Evolutionary conservation across 2,329 filamentous ascomycete genomes (phyloP).

Genomic region (Fusarium hostae): DNA sequence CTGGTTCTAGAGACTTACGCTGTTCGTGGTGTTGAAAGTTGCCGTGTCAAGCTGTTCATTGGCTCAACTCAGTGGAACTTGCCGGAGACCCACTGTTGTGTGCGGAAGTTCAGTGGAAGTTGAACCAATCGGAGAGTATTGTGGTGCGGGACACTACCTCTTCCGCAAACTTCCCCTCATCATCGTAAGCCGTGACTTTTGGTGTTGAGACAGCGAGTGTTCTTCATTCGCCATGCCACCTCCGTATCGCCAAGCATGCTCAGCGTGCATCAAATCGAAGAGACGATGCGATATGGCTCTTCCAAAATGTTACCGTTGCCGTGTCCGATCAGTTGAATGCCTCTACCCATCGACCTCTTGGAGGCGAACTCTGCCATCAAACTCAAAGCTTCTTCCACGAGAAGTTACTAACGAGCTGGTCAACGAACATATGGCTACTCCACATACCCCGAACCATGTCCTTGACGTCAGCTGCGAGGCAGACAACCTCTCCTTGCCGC

Average conservation of each 20-base stretch:
- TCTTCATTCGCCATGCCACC: background rate
- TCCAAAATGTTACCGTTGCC: background rate
- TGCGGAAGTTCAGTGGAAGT: background rate
- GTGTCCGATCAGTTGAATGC: background rate
- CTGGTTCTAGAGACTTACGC: too few relatives aligned
- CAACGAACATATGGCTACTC: too few relatives aligned
- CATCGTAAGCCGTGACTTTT: background rate
- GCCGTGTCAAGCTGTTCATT: too few relatives aligned
- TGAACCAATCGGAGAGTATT: background rate
- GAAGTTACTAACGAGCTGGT: too few relatives aligned
- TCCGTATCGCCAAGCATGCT: background rate
- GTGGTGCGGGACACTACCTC: background rate
- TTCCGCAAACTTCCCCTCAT: background rate
- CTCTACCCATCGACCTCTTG: background rate
- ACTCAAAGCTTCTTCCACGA: too few relatives aligned
- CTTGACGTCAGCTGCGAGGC: background rate
- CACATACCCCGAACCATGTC: too few relatives aligned
- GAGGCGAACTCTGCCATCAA: background rate
- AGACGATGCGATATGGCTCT: background rate
- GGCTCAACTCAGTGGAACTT: too few relatives aligned
- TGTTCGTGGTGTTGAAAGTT: too few relatives aligned
- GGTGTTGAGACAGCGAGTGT: rapidly evolving
- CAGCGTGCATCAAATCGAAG: background rate
- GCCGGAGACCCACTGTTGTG: too few relatives aligned
- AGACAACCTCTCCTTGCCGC: background rate